Evolutionary conservation across 768 basidiomycete species (phyloP).

Genomic region (Bullera alba): DNA sequence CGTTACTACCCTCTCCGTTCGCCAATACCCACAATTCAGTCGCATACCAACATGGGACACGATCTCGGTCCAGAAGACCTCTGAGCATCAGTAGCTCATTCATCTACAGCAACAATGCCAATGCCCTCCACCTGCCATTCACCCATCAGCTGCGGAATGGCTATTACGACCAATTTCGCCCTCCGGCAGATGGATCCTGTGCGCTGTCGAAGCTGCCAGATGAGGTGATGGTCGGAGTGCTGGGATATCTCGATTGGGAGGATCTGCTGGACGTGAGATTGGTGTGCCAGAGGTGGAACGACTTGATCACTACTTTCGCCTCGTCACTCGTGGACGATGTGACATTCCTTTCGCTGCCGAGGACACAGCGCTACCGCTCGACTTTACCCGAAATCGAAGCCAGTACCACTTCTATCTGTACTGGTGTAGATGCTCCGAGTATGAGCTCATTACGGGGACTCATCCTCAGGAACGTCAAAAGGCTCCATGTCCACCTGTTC

Average conservation of each 20-base stretch:
- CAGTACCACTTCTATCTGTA: no score
- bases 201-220: slow-evolving; percentile 20
- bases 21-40: no score
- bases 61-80: not conserved
- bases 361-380: no score
- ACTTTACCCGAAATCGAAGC: no score
- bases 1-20: not conserved
- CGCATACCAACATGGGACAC: not conserved
- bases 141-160: not conserved
- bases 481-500: slow-evolving; percentile 26
- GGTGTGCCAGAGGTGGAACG: slow-evolving; percentile 3
- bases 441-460: no score
- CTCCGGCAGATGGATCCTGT: slow-evolving; percentile 18
- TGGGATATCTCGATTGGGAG: slow-evolving; percentile 15
- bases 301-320: slow-evolving; percentile 9
- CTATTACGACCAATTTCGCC: slow-evolving; percentile 3
- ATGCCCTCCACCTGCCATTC: slow-evolving; percentile 1
- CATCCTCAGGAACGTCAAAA: slow-evolving; percentile 15
- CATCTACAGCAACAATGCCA: not conserved
- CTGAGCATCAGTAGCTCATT: not conserved
- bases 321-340: slow-evolving; percentile 14
- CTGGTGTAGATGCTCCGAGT: no score
- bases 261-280: slow-evolving; percentile 13
- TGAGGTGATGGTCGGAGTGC: slow-evolving; percentile 18
- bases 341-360: slow-evolving; percentile 18